Evolutionary conservation across 768 basidiomycete genomes (phyloP), one percentile per base, ranked within the genome.

Genomic region (Rubroboletus pulcherrimus): DNA sequence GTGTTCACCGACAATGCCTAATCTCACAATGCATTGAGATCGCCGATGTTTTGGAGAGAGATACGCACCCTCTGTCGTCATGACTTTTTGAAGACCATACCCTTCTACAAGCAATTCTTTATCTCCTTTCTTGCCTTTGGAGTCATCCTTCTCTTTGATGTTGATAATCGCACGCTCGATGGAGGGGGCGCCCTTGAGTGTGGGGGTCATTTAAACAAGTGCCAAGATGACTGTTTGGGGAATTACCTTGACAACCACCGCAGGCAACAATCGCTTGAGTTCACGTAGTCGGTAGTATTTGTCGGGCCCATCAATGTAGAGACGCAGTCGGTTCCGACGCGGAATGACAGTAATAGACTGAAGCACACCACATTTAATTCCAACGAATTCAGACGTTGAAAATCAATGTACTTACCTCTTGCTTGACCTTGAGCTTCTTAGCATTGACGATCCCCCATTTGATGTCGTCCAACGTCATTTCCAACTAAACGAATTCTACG

Each of bases 21-120:
- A 4, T 39, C 15, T 12, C 37, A 43, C 14, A 15, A 33, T 49
- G n/a, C 38, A 29, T n/a, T 41, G 48, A 29, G 51, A 49, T 45
- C n/a, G 26, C 31, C 7, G 11, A 42, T 30, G 2, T 9, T 7
- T 17, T 53, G 41, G 33, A 33, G 45, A 37, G 47, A 38, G 8
- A 53, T 64, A 62, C 71, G 37, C 44, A 93, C 95, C 96, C 75
- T 97, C 94, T 1, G 93, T 96, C 26, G 83, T 88, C 97, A 99
- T 99, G 66, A 97, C 96, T 65, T 91, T 90, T 63, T 94, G 89
- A 53, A 99, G 76, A 15, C 97, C 97, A 71, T 98, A 95, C 9
- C 97, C 97, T 78, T 98, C 96, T 1, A 98, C 94, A 8, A 99
- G 81, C 10, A 99, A 74, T 67, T 96, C 91, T 68, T 96, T 93